phyloP scores from a whole-genome alignment of 257 asterid genomes.

The Solanum neorickii region DNA sequence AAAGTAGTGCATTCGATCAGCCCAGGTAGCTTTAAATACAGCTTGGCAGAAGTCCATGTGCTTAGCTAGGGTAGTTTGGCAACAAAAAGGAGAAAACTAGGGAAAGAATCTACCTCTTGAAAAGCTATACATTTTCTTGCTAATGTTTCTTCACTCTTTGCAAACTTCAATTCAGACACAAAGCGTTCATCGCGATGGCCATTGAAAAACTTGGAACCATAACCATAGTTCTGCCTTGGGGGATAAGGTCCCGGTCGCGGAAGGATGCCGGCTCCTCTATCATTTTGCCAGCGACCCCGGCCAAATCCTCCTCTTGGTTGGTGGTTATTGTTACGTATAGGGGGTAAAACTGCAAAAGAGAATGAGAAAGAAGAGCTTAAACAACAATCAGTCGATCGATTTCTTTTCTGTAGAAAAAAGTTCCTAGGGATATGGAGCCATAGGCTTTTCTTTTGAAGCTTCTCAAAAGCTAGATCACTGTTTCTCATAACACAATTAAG shows the following conservation, averaged over 20 bases:
- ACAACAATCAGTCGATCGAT: neutral
- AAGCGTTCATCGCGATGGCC: constrained; percentile 64
- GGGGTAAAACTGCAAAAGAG: constrained; percentile 53
- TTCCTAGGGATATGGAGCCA: neutral
- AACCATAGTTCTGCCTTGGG: constrained; percentile 49
- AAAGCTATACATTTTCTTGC: constrained; percentile 68
- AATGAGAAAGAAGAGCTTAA: neutral
- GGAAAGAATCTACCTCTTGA: constrained; percentile 58
- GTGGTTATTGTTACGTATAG: constrained; percentile 42
- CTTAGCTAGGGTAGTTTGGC: neutral
- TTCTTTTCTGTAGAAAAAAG: neutral
- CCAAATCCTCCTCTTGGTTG: constrained; percentile 68
- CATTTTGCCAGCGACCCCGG: constrained; percentile 73
- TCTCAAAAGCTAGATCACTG: neutral
- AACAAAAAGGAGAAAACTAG: constrained; percentile 6
- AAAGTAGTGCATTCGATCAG: neutral
- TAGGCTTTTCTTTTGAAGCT: neutral
- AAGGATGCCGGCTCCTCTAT: constrained; percentile 65
- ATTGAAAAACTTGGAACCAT: constrained; percentile 38
- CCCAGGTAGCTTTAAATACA: neutral
- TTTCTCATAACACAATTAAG: neutral
- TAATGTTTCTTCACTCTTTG: constrained; percentile 88
- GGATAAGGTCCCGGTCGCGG: constrained; percentile 69
- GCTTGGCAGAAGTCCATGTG: neutral
- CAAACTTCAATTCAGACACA: constrained; percentile 81